These are phyloP conservation scores for Hansenula sp. DNA, from an alignment of 1,139 yeast species.

Conservation along the genomic window DNA sequence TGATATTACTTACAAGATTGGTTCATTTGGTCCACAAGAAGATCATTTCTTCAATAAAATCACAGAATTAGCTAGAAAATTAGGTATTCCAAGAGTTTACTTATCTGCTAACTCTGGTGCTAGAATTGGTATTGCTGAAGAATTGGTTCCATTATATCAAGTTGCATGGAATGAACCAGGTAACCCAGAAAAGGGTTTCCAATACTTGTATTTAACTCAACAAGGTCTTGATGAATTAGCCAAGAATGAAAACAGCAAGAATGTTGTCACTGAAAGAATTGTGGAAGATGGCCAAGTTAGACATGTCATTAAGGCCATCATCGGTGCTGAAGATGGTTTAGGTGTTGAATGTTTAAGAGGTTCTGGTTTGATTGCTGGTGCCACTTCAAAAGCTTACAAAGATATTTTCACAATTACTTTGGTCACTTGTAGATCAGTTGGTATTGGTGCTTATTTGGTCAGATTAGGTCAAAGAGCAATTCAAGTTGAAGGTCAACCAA, in stretches of 20 bases:
- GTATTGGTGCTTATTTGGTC: constrained; percentile 98
- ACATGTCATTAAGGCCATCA: constrained; percentile 72
- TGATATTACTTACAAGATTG: constrained; percentile 95
- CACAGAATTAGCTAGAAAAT: constrained; percentile 83
- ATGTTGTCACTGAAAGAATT: constrained; percentile 71
- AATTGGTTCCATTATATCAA: constrained; percentile 79
- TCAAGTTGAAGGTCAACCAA: constrained; percentile 98
- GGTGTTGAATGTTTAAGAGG: constrained; percentile 99
- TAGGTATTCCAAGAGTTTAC: constrained; percentile 93
- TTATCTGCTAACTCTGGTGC: constrained; percentile 99
- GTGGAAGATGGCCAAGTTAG: constrained; percentile 86
- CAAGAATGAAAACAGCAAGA: constrained; percentile 52
- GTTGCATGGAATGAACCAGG: constrained; percentile 87
- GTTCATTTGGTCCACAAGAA: constrained; percentile 98
- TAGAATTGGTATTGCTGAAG: constrained; percentile 97
- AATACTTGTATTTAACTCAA: constrained; percentile 75
- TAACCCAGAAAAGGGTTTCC: constrained; percentile 81
- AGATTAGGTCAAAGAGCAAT: constrained; percentile 98
- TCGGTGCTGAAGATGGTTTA: constrained; percentile 93
- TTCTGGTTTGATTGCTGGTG: constrained; percentile 98
- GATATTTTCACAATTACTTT: constrained; percentile 94
- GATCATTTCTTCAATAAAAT: constrained; percentile 88
- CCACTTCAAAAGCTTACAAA: constrained; percentile 94
- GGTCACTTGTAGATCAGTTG: constrained; percentile 98
- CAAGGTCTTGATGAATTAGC: constrained; percentile 61